Conservation (phyloP, 2,329 filamentous ascomycete genomes). For the Microascus cirrosus region DNA sequence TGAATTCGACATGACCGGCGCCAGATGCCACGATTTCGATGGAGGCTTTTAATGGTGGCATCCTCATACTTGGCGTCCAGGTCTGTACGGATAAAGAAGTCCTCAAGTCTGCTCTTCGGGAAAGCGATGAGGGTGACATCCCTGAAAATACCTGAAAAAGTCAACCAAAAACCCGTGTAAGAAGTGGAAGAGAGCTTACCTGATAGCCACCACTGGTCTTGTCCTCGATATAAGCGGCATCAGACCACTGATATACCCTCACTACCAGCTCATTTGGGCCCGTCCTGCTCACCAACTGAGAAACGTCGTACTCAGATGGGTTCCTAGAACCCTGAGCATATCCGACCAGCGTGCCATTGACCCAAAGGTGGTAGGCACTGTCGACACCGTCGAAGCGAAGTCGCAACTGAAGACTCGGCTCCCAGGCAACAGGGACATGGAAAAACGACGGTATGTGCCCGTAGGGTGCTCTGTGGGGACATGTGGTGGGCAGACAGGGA, state of each 20-base stretch:
- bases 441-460: constrained; percentile 53
- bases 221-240: constrained; percentile 66
- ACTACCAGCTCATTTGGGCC: constrained; percentile 48
- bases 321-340: constrained; percentile 66
- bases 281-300: constrained; percentile 30
- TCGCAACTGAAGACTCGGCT: constrained; percentile 40
- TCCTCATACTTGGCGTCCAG: constrained; percentile 43
- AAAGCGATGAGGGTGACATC: constrained; percentile 52
- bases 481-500: constrained; percentile 55
- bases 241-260: constrained; percentile 60
- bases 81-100: constrained; percentile 43
- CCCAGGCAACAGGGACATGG: constrained; percentile 31
- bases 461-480: constrained; percentile 57
- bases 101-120: constrained; percentile 38
- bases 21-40: constrained; percentile 26
- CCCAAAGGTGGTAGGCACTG: constrained; percentile 57
- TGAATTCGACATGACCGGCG: constrained; percentile 19
- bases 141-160: background rate
- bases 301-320: constrained; percentile 63
- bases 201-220: constrained; percentile 56
- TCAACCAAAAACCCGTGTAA: constrained; percentile 40
- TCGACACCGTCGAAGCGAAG: constrained; percentile 67
- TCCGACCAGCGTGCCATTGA: constrained; percentile 57
- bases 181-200: constrained; percentile 26
- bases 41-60: constrained; percentile 37